Percentiles rank a stretch among this genome's conserved stretches.
Evolutionary conservation across 768 basidiomycete genomes (phyloP).

Genomic region (Xerocomellus amylosporus): DNA sequence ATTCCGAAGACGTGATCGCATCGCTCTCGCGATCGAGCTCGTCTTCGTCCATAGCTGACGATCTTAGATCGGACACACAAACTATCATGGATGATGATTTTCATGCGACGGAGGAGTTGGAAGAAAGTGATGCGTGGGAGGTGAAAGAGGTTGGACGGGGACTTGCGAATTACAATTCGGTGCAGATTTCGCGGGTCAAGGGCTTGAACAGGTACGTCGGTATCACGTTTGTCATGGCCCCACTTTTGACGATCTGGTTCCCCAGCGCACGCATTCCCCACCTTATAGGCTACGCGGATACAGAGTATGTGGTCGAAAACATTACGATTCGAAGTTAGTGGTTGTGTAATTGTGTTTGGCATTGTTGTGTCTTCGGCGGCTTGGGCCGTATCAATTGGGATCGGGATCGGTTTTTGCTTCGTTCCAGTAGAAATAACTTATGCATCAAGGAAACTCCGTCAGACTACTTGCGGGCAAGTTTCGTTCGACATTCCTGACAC

Average conservation of each 20-base stretch:
- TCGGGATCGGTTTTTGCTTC: conserved; percentile 6
- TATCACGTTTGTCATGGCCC: background rate
- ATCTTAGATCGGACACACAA: conserved; percentile 21
- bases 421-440: conserved; percentile 43
- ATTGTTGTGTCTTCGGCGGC: conserved; percentile 13
- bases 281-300: conserved; percentile 89
- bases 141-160: conserved; percentile 91
- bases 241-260: conserved; percentile 9
- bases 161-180: conserved; percentile 92
- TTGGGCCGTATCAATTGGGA: conserved; percentile 4
- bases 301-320: conserved; percentile 96
- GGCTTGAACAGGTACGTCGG: conserved; percentile 83
- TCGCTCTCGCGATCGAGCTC: conserved; percentile 39
- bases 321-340: conserved; percentile 71
- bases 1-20: conserved; percentile 29
- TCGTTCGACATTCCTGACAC: background rate
- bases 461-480: conserved; percentile 67
- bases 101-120: conserved; percentile 28
- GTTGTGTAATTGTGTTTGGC: conserved; percentile 43
- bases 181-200: conserved; percentile 83
- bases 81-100: conserved; percentile 34
- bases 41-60: conserved; percentile 31
- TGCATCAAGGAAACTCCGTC: conserved; percentile 83
- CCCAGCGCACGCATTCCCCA: conserved; percentile 74
- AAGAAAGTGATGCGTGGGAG: conserved; percentile 57